Conservation (phyloP, 495 filamentous ascomycete genomes). For the Pyrenula massariospora region DNA sequence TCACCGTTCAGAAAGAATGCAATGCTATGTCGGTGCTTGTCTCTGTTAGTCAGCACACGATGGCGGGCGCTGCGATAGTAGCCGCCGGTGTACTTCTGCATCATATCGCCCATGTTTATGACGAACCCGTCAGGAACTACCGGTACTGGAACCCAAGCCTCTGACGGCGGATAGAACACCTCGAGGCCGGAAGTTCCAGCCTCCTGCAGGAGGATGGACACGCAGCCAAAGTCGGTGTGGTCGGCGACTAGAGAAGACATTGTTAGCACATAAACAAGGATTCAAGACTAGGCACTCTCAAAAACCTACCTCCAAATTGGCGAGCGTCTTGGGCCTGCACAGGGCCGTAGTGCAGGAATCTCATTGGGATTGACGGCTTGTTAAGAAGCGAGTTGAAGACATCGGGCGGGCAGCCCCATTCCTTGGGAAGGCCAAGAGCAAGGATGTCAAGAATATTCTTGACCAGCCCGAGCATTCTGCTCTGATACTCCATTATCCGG, state of each 20-base stretch:
- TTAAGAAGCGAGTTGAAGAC: constrained; percentile 17
- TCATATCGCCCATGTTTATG: constrained; percentile 15
- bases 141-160: constrained; percentile 11
- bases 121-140: constrained; percentile 9
- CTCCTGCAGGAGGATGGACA: constrained; percentile 3
- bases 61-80: constrained; percentile 18
- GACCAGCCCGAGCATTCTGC: constrained; percentile 4
- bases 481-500: constrained; percentile 13
- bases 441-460: constrained; percentile 11
- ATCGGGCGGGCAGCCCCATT: constrained; percentile 4
- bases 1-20: constrained; percentile 13
- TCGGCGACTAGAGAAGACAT: background rate
- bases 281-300: background rate
- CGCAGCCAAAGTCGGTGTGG: background rate
- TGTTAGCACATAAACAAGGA: no score
- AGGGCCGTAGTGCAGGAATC: constrained; percentile 24
- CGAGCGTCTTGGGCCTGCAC: constrained; percentile 1
- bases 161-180: constrained; percentile 3
- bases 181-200: constrained; percentile 7
- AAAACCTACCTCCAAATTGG: background rate
- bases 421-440: constrained; percentile 11
- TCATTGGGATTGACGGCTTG: constrained; percentile 13
- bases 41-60: constrained; percentile 18
- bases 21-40: constrained; percentile 13
- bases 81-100: constrained; percentile 18